A percentile compares a stretch with the other conserved stretches of the same genome.
Evolutionary conservation across 306 rosid genomes (phyloP).

Genomic region (Benincasa hispida): DNA sequence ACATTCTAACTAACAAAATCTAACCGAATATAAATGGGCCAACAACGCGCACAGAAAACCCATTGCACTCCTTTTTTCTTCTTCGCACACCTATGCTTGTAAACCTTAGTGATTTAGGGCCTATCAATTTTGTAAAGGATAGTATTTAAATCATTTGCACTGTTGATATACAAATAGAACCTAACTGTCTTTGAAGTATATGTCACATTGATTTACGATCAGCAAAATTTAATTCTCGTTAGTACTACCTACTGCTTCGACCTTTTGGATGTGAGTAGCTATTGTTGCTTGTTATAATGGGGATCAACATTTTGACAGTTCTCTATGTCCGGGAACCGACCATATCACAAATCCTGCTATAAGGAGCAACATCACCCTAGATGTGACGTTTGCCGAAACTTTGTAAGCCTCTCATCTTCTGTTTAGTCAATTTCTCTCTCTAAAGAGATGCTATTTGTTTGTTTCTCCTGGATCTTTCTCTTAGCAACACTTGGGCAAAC

Average conservation of each 20-base stretch:
- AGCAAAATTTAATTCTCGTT: neutral
- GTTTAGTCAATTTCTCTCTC: neutral
- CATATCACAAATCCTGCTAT: slow-evolving; percentile 84
- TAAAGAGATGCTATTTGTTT: neutral
- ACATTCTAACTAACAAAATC: no score
- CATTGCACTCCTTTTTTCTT: no score
- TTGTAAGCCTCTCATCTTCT: slow-evolving; percentile 45
- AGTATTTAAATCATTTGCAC: neutral
- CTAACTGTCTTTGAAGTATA: neutral
- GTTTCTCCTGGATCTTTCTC: neutral
- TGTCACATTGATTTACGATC: neutral
- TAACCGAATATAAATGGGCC: no score
- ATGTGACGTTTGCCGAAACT: slow-evolving; percentile 87
- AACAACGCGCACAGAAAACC: no score
- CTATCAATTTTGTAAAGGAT: neutral
- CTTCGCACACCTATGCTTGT: no score
- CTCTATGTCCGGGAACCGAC: slow-evolving; percentile 65
- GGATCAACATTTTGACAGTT: slow-evolving; percentile 33
- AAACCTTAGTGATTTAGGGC: no score
- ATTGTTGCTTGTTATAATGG: neutral
- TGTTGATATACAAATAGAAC: neutral
- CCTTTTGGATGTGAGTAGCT: neutral
- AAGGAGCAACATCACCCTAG: slow-evolving; percentile 82
- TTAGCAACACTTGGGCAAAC: neutral
- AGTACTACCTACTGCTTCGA: neutral